phyloP scores from a whole-genome alignment of 2,329 filamentous ascomycete species.

The Hortaea sp. region DNA sequence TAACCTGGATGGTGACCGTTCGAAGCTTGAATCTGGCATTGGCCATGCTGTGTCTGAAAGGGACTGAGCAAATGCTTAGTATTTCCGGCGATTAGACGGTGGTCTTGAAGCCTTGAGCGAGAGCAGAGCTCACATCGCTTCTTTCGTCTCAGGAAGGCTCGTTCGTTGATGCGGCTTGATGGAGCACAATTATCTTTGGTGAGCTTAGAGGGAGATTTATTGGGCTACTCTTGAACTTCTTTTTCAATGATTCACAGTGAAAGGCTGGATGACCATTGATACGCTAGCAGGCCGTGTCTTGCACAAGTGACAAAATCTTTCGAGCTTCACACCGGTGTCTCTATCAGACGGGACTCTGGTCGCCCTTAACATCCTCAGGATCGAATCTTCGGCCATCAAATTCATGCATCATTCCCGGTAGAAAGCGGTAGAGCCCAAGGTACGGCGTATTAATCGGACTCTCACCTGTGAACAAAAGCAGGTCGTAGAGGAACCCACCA shows the following conservation, averaged over 20 bases:
- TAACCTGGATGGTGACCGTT: too few relatives aligned
- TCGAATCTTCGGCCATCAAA: constrained; percentile 17
- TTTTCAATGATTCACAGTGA: too few relatives aligned
- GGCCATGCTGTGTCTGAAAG: background rate
- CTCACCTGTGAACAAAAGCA: constrained; percentile 59
- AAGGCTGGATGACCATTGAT: too few relatives aligned
- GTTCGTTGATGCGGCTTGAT: too few relatives aligned
- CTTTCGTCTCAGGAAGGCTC: too few relatives aligned
- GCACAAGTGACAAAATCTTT: too few relatives aligned
- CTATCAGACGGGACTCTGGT: constrained; percentile 2
- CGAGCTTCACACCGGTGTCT: background rate
- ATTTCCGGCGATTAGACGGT: background rate
- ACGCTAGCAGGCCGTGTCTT: too few relatives aligned
- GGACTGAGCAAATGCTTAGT: background rate
- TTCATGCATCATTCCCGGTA: constrained; percentile 18
- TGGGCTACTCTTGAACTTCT: too few relatives aligned
- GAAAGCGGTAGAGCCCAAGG: constrained; percentile 45
- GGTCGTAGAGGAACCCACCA: constrained; percentile 57
- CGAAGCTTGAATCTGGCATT: background rate
- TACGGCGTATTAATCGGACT: constrained; percentile 60
- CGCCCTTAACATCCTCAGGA: constrained; percentile 12
- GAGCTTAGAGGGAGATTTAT: too few relatives aligned
- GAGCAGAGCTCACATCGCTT: too few relatives aligned
- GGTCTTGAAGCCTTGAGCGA: background rate
- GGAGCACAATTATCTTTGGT: too few relatives aligned